phyloP scores from a whole-genome alignment of 2,329 filamentous ascomycete genomes.

The Aureobasidium sp. region DNA sequence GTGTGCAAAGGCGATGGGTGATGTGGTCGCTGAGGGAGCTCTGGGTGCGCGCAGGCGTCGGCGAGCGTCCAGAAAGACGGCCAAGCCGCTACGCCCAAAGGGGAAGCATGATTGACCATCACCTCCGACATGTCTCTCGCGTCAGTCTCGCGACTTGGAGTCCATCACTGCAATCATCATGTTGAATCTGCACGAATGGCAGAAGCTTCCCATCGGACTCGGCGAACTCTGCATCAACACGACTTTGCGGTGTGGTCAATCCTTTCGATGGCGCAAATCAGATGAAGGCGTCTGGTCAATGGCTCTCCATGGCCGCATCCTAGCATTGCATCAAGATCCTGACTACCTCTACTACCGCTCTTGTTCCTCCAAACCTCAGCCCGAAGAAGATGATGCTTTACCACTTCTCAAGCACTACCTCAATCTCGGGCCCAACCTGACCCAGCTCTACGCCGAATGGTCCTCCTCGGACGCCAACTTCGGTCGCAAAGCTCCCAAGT shows the following conservation, averaged over 20 bases:
- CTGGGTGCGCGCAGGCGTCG: neutral
- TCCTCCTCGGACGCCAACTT: slow-evolving; percentile 81
- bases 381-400: slow-evolving; percentile 60
- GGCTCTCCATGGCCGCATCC: slow-evolving; percentile 73
- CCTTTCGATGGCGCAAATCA: slow-evolving; percentile 84
- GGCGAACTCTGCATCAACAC: slow-evolving; percentile 91
- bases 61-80: neutral
- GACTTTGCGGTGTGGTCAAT: slow-evolving; percentile 88
- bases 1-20: neutral
- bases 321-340: slow-evolving; percentile 78
- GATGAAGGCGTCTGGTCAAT: slow-evolving; percentile 80
- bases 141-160: neutral
- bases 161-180: neutral
- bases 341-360: slow-evolving; percentile 73
- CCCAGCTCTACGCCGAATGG: slow-evolving; percentile 77
- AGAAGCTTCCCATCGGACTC: slow-evolving; percentile 72
- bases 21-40: neutral
- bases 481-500: slow-evolving; percentile 74
- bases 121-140: slow-evolving; percentile 1
- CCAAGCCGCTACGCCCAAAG: slow-evolving; percentile 1
- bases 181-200: slow-evolving; percentile 66
- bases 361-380: slow-evolving; percentile 37
- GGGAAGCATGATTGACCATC: neutral
- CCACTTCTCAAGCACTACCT: slow-evolving; percentile 76
- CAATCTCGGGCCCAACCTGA: slow-evolving; percentile 72